Evolutionary conservation across 192 early-diverging fungal genomes (phyloP).

Genomic region (Allomyces arbusculus): DNA sequence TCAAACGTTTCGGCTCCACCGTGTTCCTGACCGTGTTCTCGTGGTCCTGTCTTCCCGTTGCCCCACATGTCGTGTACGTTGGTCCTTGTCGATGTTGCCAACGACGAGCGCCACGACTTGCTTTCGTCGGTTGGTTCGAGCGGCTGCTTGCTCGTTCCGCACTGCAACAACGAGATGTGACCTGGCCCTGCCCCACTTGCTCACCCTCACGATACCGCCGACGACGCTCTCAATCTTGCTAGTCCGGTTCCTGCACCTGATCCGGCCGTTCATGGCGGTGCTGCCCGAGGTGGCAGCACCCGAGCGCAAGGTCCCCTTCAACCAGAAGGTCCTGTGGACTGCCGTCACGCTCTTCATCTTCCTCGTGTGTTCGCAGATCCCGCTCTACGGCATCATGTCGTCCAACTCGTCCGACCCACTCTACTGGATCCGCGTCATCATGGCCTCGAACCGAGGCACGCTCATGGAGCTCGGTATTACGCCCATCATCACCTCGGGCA

Average conservation of each 20-base stretch:
- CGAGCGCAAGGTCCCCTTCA: slow-evolving; percentile 96
- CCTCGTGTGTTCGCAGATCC: slow-evolving; percentile 98
- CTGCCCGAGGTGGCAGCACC: slow-evolving; percentile 95
- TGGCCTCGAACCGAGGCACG: slow-evolving; percentile 98
- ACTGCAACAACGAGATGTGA: no score
- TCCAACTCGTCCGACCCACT: slow-evolving; percentile 97
- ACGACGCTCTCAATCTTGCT: slow-evolving; percentile 1
- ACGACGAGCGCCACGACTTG: no score
- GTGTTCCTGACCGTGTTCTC: no score
- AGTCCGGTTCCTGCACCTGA: slow-evolving; percentile 90
- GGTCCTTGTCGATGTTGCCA: no score
- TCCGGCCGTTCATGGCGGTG: slow-evolving; percentile 91
- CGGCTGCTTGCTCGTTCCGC: no score
- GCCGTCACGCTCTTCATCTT: slow-evolving; percentile 98
- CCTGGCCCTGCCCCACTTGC: no score
- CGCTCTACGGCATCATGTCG: slow-evolving; percentile 99
- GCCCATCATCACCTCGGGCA: slow-evolving; percentile 96
- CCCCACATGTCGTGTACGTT: no score
- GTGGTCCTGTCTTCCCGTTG: no score
- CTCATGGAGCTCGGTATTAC: slow-evolving; percentile 99
- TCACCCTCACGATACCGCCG: no score
- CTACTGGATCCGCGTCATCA: slow-evolving; percentile 99
- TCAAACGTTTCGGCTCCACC: no score
- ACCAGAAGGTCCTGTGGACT: slow-evolving; percentile 99
- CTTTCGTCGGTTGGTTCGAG: no score